phyloP scores from a whole-genome alignment of 306 rosid genomes.

The Comarum palustre region DNA sequence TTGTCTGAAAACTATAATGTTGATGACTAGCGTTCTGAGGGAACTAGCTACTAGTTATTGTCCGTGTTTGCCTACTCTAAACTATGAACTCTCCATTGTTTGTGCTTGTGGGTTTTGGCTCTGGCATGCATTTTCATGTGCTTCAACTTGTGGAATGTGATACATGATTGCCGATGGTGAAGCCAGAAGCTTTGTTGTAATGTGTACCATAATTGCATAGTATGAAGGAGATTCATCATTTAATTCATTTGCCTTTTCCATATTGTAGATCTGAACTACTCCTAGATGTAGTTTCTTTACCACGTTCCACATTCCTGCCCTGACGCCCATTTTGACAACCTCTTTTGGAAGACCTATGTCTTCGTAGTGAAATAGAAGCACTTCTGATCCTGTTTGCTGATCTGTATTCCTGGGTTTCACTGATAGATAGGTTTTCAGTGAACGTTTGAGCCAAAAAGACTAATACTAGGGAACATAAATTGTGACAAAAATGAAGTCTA shows the following conservation, averaged over 20 bases:
- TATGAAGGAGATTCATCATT: slow-evolving; percentile 1
- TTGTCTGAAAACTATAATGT: slow-evolving; percentile 21
- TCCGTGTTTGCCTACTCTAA: not conserved
- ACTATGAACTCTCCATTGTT: not conserved
- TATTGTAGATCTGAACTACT: not conserved
- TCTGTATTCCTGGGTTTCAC: not conserved
- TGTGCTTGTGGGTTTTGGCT: not conserved
- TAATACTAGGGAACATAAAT: not conserved
- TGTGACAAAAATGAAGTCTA: not conserved
- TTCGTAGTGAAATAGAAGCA: slow-evolving; percentile 11
- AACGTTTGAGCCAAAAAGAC: not conserved
- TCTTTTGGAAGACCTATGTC: slow-evolving; percentile 13
- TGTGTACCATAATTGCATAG: slow-evolving; percentile 1
- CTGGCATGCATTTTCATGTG: not conserved
- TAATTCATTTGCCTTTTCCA: slow-evolving; percentile 5
- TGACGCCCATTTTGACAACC: slow-evolving; percentile 11
- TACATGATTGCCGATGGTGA: slow-evolving; percentile 9
- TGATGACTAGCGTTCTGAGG: not conserved
- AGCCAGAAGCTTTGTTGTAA: not conserved
- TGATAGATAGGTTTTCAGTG: not conserved
- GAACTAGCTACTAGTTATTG: not conserved
- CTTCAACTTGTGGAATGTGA: not conserved
- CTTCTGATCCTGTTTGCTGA: slow-evolving; percentile 13
- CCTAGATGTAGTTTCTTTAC: slow-evolving; percentile 4
- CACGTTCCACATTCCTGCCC: slow-evolving; percentile 21